Percentiles rank a stretch among this genome's conserved stretches.
phyloP scores from a whole-genome alignment of 495 filamentous ascomycete genomes.

The Pyrenula aspistea region DNA sequence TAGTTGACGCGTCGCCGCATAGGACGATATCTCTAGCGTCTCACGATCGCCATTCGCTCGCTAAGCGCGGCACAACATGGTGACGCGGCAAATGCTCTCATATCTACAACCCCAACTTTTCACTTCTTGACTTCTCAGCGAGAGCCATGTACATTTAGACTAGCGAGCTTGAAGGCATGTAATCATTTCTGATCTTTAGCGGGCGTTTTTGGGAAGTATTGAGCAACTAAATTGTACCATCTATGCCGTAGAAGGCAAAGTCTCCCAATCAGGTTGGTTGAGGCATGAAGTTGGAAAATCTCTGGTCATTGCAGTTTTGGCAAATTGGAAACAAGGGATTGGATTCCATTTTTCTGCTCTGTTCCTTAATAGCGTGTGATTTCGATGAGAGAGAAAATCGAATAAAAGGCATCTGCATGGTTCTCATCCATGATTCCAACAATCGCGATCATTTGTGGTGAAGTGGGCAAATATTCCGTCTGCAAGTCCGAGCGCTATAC shows the following conservation, averaged over 20 bases:
- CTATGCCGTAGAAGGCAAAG: not conserved
- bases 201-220: not conserved
- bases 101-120: not conserved
- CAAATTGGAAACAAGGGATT: not conserved
- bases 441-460: too few relatives aligned
- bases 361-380: not conserved
- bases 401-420: not conserved
- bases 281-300: not conserved
- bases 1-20: constrained; percentile 3
- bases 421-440: not conserved
- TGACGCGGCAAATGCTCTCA: not conserved
- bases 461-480: too few relatives aligned
- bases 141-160: not conserved
- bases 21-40: constrained; percentile 16
- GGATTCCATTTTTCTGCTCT: not conserved
- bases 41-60: constrained; percentile 3
- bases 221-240: not conserved
- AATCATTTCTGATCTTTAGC: not conserved
- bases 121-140: not conserved
- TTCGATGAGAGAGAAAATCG: not conserved
- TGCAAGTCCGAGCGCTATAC: too few relatives aligned
- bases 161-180: not conserved
- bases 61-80: not conserved
- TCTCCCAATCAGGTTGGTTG: not conserved
- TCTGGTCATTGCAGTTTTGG: not conserved